Evolutionary conservation across 176 grass and related monocot genomes (phyloP).

Genomic region (Zoysia pacifica): DNA sequence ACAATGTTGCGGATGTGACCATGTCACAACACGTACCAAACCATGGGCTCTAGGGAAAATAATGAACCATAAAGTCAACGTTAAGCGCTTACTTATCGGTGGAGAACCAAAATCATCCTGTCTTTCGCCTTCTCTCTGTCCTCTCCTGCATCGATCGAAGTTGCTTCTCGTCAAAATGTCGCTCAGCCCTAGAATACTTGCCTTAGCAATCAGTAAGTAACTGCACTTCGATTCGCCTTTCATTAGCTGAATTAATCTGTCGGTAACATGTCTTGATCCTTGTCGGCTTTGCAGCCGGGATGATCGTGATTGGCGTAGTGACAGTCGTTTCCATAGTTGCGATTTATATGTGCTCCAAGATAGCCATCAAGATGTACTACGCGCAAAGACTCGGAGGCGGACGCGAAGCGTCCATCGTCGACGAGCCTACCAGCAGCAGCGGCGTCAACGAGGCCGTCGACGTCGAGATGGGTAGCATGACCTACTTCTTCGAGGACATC

Average conservation of each 20-base stretch:
- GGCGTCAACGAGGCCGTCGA: background rate
- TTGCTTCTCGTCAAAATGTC: background rate
- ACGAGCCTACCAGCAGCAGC: background rate
- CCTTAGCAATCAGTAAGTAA: slow-evolving; percentile 37
- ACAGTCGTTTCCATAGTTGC: background rate
- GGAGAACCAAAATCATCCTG: background rate
- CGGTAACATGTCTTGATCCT: background rate
- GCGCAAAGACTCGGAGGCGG: background rate
- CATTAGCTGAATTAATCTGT: background rate
- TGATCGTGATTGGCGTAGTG: slow-evolving; percentile 28
- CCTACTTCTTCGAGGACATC: slow-evolving; percentile 37
- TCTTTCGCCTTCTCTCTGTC: background rate
- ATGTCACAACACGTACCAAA: background rate
- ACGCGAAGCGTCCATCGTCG: background rate
- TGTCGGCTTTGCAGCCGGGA: slow-evolving; percentile 16
- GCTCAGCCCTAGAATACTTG: background rate
- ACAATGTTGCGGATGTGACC: background rate
- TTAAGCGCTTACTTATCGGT: background rate
- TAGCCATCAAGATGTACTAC: background rate
- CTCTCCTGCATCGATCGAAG: background rate
- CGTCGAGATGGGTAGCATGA: slow-evolving; percentile 38
- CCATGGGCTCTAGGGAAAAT: background rate
- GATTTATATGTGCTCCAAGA: slow-evolving; percentile 21
- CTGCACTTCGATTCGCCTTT: background rate
- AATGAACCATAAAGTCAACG: background rate